Base-by-base conservation (phyloP, 306 rosid species). In the Amphicarpaea edgeworthii region DNA sequence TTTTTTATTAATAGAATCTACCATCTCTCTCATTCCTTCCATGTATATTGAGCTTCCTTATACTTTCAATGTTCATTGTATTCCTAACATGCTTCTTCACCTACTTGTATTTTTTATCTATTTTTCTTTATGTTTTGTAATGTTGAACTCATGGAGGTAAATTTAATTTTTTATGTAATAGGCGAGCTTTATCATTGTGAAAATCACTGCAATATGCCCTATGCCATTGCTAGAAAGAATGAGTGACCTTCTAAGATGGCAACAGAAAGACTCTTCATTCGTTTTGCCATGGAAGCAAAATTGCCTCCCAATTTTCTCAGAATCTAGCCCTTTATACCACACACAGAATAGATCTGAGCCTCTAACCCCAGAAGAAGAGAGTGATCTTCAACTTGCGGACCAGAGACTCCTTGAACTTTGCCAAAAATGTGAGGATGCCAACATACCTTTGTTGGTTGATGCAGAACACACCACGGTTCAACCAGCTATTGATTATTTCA, bases 131-230 rank as follows among this genome's bases (percentile, higher is more conserved):
- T 49, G 59, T 28, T 20, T 38, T 43, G 53, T 16, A 2, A 4
- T 6, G 41, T 12, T 62, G 10, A 41, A 41, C 67, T 72, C 5
- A 68, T 17, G 7, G 12, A 10, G 46, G 0, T 43, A 40, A 30
- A 9, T 59, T 68, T 19, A 16, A 30, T 23, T 71, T 51, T 45
- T 28, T 14, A 34, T 69, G 2, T 12, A 34, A 47, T 38, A 92
- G 97, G 96, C 84, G 76, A 90, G 96, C 64, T 90, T 79, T 62
- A 72, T 84, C 0, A 80, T 92, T 23, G 85, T 87, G 72, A 92
- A 95, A 81, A 91, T 96, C 81, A 88, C 93, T 0, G 98, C 99
- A 40, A 89, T 92, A 54, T 95, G 97, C 2, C 97, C 99, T 20
- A 77, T 86, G 91, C 79, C 69, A 20, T 64, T 92, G 41, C 85